phyloP scores from a whole-genome alignment of 2,329 filamentous ascomycete species.

The Cladorrhinum sp. region DNA sequence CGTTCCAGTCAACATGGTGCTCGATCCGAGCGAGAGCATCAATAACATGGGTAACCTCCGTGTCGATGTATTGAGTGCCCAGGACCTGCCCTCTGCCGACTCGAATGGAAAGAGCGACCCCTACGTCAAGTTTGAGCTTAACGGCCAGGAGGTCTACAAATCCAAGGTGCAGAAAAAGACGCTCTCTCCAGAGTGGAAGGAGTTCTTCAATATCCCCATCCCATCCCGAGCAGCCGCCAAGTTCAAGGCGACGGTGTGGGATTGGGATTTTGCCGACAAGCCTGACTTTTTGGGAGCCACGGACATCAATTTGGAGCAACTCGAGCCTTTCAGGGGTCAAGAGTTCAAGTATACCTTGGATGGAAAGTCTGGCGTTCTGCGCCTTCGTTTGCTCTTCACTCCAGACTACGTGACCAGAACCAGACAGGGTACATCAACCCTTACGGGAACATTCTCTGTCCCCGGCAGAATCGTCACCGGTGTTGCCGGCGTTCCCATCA shows the following conservation, averaged over 20 bases:
- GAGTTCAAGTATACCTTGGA: slow-evolving; percentile 75
- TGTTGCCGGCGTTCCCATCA: slow-evolving; percentile 84
- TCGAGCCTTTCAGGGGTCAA: slow-evolving; percentile 82
- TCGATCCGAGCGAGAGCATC: slow-evolving; percentile 94
- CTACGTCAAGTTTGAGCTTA: slow-evolving; percentile 91
- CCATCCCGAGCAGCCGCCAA: slow-evolving; percentile 81
- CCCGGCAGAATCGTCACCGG: slow-evolving; percentile 84
- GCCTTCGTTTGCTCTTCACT: slow-evolving; percentile 85
- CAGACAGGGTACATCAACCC: slow-evolving; percentile 87
- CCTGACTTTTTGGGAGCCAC: slow-evolving; percentile 84
- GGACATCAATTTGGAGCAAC: slow-evolving; percentile 68
- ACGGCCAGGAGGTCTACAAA: slow-evolving; percentile 88
- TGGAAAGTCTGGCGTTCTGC: slow-evolving; percentile 82
- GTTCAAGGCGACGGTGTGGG: slow-evolving; percentile 80
- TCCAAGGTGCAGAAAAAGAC: slow-evolving; percentile 97
- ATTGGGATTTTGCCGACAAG: slow-evolving; percentile 96
- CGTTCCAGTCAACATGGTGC: slow-evolving; percentile 87
- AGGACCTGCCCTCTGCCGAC: slow-evolving; percentile 87
- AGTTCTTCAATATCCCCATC: slow-evolving; percentile 83
- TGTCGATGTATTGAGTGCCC: slow-evolving; percentile 85
- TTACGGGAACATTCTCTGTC: slow-evolving; percentile 82
- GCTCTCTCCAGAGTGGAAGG: slow-evolving; percentile 90
- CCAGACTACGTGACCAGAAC: slow-evolving; percentile 85
- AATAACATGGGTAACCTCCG: slow-evolving; percentile 97
- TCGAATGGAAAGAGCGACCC: slow-evolving; percentile 96